These are phyloP conservation scores for Boletus sp. DNA, from an alignment of 1,284 basidiomycete species.

Conservation along the genomic window DNA sequence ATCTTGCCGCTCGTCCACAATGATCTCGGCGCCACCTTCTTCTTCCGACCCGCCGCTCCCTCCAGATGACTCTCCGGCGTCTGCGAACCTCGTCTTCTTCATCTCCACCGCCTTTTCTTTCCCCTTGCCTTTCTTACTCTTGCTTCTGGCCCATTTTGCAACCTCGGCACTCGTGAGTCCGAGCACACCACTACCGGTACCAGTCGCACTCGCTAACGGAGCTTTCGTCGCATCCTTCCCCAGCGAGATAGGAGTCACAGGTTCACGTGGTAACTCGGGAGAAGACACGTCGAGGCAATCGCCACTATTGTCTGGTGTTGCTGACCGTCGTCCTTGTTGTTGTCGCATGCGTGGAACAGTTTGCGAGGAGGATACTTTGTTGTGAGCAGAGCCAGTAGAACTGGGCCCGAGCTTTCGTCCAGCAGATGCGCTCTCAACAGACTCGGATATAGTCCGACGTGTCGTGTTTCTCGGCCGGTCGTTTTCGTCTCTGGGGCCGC, in stretches of 20 bases:
- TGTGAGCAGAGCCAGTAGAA: constrained; percentile 2
- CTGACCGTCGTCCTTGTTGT: constrained; percentile 13
- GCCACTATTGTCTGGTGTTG: constrained; percentile 17
- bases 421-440: constrained; percentile 3
- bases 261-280: constrained; percentile 47
- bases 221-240: constrained; percentile 27
- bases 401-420: constrained; percentile 6
- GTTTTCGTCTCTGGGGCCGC: background rate
- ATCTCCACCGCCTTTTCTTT: constrained; percentile 29
- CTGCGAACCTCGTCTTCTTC: constrained; percentile 24
- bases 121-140: constrained; percentile 25
- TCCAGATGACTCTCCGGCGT: constrained; percentile 36
- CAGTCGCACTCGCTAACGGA: constrained; percentile 6
- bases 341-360: background rate
- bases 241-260: constrained; percentile 42
- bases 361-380: constrained; percentile 12
- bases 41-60: constrained; percentile 26
- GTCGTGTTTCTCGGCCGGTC: constrained; percentile 1
- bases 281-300: constrained; percentile 39
- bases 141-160: constrained; percentile 42
- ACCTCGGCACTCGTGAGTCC: constrained; percentile 50
- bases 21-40: constrained; percentile 15
- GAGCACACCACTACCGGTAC: constrained; percentile 31
- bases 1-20: constrained; percentile 6
- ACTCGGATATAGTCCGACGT: constrained; percentile 25